Evolutionary conservation across 257 asterid genomes (phyloP).

Genomic region (Petunia axillaris): DNA sequence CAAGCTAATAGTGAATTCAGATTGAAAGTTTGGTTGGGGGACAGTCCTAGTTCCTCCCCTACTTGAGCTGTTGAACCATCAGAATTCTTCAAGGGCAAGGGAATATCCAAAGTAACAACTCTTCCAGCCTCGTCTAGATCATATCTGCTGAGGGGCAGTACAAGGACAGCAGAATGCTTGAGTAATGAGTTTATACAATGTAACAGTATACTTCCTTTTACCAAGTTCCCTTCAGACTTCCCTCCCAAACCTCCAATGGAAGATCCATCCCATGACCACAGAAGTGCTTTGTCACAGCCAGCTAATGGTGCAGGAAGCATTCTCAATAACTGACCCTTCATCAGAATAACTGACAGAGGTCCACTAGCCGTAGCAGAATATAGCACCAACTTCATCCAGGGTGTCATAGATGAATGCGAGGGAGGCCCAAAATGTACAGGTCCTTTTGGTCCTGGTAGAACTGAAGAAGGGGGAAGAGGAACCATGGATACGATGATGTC

Average conservation of each 20-base stretch:
- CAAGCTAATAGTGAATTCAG: conserved; percentile 62
- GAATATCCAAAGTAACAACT: conserved; percentile 78
- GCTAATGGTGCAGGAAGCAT: conserved; percentile 98
- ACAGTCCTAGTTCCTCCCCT: conserved; percentile 82
- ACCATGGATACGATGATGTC: conserved; percentile 94
- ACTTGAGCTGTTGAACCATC: conserved; percentile 85
- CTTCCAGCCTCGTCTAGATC: conserved; percentile 82
- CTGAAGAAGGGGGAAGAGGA: conserved; percentile 95
- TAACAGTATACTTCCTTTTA: conserved; percentile 86
- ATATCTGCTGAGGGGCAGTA: conserved; percentile 85
- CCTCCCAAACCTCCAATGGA: conserved; percentile 93
- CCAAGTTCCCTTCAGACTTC: conserved; percentile 82
- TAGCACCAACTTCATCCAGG: conserved; percentile 95
- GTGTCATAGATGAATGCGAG: conserved; percentile 93
- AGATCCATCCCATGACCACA: conserved; percentile 99
- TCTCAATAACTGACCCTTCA: conserved; percentile 95
- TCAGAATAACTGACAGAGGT: conserved; percentile 93
- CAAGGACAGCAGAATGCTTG: conserved; percentile 88
- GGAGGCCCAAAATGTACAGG: conserved; percentile 99
- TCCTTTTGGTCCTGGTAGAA: conserved; percentile 95
- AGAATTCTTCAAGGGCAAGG: conserved; percentile 85
- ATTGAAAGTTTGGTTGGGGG: conserved; percentile 55
- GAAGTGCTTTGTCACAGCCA: conserved; percentile 93
- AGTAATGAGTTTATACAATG: conserved; percentile 96
- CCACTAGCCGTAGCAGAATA: conserved; percentile 81